These are phyloP conservation scores for Ligustrum vulgare DNA, from an alignment of 257 asterid genomes.

Conservation along the genomic window DNA sequence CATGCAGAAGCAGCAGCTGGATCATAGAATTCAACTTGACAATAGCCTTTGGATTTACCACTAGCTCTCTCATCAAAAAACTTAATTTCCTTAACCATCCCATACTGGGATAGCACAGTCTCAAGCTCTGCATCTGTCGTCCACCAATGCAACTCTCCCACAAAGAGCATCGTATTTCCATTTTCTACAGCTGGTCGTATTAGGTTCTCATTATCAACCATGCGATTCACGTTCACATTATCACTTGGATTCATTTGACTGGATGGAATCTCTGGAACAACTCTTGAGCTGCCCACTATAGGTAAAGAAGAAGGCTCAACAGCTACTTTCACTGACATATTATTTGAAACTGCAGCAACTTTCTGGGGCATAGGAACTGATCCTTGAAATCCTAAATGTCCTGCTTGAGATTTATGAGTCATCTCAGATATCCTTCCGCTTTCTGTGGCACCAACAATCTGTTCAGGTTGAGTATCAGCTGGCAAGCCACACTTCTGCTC, in stretches of 20 bases:
- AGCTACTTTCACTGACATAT: slow-evolving; percentile 36
- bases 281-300: slow-evolving; percentile 48
- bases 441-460: slow-evolving; percentile 40
- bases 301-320: slow-evolving; percentile 48
- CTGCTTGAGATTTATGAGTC: slow-evolving; percentile 51
- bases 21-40: slow-evolving; percentile 58
- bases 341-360: slow-evolving; percentile 37
- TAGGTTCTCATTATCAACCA: slow-evolving; percentile 53
- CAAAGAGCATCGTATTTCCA: slow-evolving; percentile 60
- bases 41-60: slow-evolving; percentile 63
- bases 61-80: slow-evolving; percentile 64
- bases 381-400: slow-evolving; percentile 57
- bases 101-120: slow-evolving; percentile 43
- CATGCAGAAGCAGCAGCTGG: slow-evolving; percentile 52
- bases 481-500: slow-evolving; percentile 51
- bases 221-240: slow-evolving; percentile 37
- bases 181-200: slow-evolving; percentile 56
- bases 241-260: slow-evolving; percentile 41
- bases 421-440: slow-evolving; percentile 40
- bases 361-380: slow-evolving; percentile 38
- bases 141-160: slow-evolving; percentile 68
- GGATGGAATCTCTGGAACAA: slow-evolving; percentile 42
- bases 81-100: slow-evolving; percentile 53
- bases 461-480: slow-evolving; percentile 34
- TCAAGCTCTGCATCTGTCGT: slow-evolving; percentile 63